Evolutionary conservation across 2,329 filamentous ascomycete genomes (phyloP).

Genomic region (Karstenula rhodostoma): DNA sequence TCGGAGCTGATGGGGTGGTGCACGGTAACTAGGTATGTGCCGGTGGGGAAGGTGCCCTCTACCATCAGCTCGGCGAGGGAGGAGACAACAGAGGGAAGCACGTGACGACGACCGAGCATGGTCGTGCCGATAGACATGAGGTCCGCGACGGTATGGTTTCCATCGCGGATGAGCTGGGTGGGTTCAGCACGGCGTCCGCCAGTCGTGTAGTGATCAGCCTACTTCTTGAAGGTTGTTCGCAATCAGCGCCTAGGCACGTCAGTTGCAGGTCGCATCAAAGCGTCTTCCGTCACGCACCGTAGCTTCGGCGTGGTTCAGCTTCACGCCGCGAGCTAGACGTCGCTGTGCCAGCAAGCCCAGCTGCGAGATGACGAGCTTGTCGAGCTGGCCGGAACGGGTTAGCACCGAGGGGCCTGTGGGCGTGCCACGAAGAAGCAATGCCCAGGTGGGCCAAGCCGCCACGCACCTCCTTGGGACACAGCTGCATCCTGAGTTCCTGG

Average conservation of each 20-base stretch:
- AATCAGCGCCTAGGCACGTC: constrained; percentile 72
- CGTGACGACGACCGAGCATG: constrained; percentile 92
- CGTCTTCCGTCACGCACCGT: constrained; percentile 62
- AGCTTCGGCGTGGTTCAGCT: constrained; percentile 89
- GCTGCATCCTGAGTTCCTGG: constrained; percentile 38
- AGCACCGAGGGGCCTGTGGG: constrained; percentile 28
- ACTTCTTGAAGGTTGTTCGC: constrained; percentile 89
- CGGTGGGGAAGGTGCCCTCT: constrained; percentile 89
- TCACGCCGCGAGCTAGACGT: constrained; percentile 85
- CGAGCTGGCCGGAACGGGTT: constrained; percentile 68
- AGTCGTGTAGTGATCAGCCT: constrained; percentile 30
- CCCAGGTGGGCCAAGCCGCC: constrained; percentile 15
- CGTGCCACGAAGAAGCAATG: not conserved
- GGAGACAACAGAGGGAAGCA: constrained; percentile 80
- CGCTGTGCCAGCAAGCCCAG: constrained; percentile 86
- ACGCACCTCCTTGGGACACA: constrained; percentile 50
- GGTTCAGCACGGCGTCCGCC: constrained; percentile 33
- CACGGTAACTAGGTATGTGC: constrained; percentile 93
- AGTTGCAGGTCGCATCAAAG: constrained; percentile 8
- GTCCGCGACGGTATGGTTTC: constrained; percentile 87
- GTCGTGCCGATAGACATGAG: constrained; percentile 91
- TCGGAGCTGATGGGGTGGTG: constrained; percentile 87
- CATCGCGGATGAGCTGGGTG: constrained; percentile 86
- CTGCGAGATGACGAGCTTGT: constrained; percentile 94
- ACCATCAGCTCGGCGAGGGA: constrained; percentile 88